Evolutionary conservation across 163 green algal genomes (phyloP).

Genomic region (Coccomyxa subellipsoidea): DNA sequence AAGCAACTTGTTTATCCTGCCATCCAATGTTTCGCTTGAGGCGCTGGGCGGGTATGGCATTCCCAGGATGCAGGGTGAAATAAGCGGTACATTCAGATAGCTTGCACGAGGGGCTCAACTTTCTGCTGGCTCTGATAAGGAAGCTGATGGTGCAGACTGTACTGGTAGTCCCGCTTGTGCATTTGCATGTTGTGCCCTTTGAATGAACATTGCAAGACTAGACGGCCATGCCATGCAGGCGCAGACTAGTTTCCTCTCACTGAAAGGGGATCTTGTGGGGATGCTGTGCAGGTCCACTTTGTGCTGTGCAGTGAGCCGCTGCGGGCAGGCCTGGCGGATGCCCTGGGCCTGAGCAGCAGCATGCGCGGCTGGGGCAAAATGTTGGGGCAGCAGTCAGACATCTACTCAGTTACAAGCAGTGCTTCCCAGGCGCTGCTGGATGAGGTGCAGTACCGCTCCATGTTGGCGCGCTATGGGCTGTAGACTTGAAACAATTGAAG

Average conservation of each 20-base stretch:
- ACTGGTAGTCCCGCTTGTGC: neutral
- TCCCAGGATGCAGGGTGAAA: too few species aligned
- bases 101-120: too few species aligned
- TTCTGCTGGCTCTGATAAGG: neutral
- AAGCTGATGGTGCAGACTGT: neutral
- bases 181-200: too few species aligned
- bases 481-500: neutral
- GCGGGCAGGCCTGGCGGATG: slow-evolving; percentile 18
- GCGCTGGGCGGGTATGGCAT: too few species aligned
- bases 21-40: too few species aligned
- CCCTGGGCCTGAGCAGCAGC: slow-evolving; percentile 13
- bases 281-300: slow-evolving; percentile 23
- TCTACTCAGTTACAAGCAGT: slow-evolving; percentile 11
- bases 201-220: too few species aligned
- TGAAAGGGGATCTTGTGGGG: neutral
- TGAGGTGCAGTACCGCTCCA: slow-evolving; percentile 28
- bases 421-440: slow-evolving; percentile 23
- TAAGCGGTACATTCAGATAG: too few species aligned
- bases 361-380: neutral
- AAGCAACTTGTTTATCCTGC: too few species aligned
- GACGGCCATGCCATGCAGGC: too few species aligned
- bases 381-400: neutral
- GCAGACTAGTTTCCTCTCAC: too few species aligned
- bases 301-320: slow-evolving; percentile 30
- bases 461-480: slow-evolving; percentile 23